Conservation (phyloP, 2,329 filamentous ascomycete genomes). For the Xylaria sp. region DNA sequence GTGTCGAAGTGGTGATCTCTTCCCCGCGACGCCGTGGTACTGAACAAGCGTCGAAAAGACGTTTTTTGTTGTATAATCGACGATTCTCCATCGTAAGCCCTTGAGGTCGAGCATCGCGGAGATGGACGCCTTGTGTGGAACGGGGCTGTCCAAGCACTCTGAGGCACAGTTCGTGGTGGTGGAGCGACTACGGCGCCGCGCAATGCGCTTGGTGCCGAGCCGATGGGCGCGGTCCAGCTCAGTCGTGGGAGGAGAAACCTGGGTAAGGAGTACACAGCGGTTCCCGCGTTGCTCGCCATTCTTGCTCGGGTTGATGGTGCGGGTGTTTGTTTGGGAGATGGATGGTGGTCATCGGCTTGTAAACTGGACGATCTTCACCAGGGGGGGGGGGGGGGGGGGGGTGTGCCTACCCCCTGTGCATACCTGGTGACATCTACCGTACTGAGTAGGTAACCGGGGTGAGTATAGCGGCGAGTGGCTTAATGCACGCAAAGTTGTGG, state of each 20-base stretch:
- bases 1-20: constrained; percentile 98
- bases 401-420: neutral
- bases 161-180: constrained; percentile 29
- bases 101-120: constrained; percentile 19
- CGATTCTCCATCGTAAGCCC: constrained; percentile 5
- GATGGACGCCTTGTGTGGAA: constrained; percentile 35
- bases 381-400: neutral
- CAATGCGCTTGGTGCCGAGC: constrained; percentile 37
- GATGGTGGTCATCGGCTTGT: constrained; percentile 1
- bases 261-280: constrained; percentile 51
- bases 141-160: constrained; percentile 29
- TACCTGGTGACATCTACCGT: neutral
- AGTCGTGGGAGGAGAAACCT: constrained; percentile 61
- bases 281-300: constrained; percentile 39
- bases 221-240: constrained; percentile 54
- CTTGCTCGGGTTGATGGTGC: neutral
- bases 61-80: constrained; percentile 40
- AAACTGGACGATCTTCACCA: constrained; percentile 7
- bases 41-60: constrained; percentile 61
- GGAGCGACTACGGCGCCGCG: constrained; percentile 39
- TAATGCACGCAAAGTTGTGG: constrained; percentile 7
- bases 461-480: constrained; percentile 17
- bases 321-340: neutral
- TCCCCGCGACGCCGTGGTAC: constrained; percentile 64
- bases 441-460: neutral